Base-by-base conservation (phyloP, 345 rosid species). In the Brassica nigra region DNA sequence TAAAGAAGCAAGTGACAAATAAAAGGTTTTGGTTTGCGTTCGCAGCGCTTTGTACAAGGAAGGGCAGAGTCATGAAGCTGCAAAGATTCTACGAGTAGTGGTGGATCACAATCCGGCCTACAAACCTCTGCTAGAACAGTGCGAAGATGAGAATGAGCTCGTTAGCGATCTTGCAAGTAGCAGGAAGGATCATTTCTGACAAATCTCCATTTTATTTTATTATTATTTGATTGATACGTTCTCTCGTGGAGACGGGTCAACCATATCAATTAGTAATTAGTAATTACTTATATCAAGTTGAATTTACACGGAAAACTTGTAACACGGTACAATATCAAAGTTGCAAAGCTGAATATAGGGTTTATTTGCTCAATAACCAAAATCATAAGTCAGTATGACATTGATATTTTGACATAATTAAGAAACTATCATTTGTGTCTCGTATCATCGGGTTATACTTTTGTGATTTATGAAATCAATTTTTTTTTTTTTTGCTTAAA, bases 41-140 rank as follows among this genome's bases (percentile, higher is more conserved):
- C 70, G 71, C 90, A 92, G 99, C 39, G 91, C 85, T 52, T 79
- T 92, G 82, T 75, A 68, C 68, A 83, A 80, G 4, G 84, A 78
- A 62, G 97, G 92, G 55, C 87, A 90, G 20, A 90, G 78, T 78
- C 87, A 84, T n/a, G 99, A 95, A 78, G 98, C 97, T 4, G 86
- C 76, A 14, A 85, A 87, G 81, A 82, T 87, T 76, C 63, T 90
- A 78, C 86, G 88, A 7, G 57, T 83, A 66, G 92, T 89, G 63
- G 90, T 81, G 8, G 92, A 92, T 55, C 88, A 88, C 76, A 74
- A 92, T 83, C 86, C 97, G 0, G 68, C 58, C 0, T 87, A 86
- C 37, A 78, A 82, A 8, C 79, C 84, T 39, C 67, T 88, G 9
- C 67, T 95, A 27, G 90, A 88, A 76, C 85, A 86, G 6, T 86